These are phyloP conservation scores for Amylocystis lapponica DNA, from an alignment of 768 basidiomycete species.

Conservation along the genomic window DNA sequence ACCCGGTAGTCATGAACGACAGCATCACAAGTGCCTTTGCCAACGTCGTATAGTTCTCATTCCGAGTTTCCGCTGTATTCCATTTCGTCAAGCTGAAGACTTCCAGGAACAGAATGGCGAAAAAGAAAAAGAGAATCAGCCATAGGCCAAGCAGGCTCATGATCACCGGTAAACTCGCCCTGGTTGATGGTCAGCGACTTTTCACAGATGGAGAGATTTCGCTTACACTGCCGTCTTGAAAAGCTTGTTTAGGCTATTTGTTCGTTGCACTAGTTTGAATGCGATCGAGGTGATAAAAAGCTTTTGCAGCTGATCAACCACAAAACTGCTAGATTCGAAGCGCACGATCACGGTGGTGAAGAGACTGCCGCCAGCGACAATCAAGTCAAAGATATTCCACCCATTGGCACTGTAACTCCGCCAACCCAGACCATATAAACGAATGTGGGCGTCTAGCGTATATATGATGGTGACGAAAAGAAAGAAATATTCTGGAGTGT, in stretches of 20 bases:
- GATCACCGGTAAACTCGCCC: conserved; percentile 83
- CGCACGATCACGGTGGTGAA: conserved; percentile 74
- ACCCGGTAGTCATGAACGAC: conserved; percentile 92
- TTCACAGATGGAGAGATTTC: background rate
- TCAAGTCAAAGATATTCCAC: conserved; percentile 90
- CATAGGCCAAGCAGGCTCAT: conserved; percentile 81
- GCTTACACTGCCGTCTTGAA: conserved; percentile 94
- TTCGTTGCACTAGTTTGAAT: conserved; percentile 89
- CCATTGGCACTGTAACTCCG: conserved; percentile 80
- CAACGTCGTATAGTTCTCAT: conserved; percentile 76
- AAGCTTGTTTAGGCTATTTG: conserved; percentile 83
- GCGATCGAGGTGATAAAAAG: conserved; percentile 90
- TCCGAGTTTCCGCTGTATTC: conserved; percentile 60
- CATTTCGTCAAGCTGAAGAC: conserved; percentile 91
- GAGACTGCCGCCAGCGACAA: conserved; percentile 77
- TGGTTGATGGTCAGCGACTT: conserved; percentile 22
- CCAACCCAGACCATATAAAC: conserved; percentile 83
- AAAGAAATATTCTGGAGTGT: conserved; percentile 65
- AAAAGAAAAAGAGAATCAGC: conserved; percentile 88
- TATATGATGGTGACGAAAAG: conserved; percentile 69
- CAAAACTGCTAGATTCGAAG: conserved; percentile 44
- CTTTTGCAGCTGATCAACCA: conserved; percentile 69
- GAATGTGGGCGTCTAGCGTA: conserved; percentile 67
- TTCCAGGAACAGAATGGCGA: conserved; percentile 81
- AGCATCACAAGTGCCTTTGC: conserved; percentile 82